Conservation (phyloP, 2,329 filamentous ascomycete species). For the Claviceps maximensis region DNA sequence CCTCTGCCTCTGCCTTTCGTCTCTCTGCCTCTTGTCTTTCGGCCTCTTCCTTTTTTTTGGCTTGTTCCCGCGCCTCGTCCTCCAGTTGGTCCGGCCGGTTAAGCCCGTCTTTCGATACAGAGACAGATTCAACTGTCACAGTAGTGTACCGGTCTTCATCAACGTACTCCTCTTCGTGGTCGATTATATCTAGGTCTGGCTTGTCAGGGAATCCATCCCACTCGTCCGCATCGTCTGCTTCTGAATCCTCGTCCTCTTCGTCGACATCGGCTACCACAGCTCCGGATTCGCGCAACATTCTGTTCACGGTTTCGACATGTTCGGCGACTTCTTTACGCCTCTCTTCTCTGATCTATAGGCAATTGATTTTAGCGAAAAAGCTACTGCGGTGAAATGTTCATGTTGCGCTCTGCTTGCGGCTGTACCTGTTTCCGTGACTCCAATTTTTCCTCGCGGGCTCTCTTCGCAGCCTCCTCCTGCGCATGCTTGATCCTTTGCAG, state of each 20-base stretch:
- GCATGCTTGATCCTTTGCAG: constrained; percentile 72
- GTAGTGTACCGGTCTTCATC: constrained; percentile 95
- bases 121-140: constrained; percentile 83
- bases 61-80: constrained; percentile 23
- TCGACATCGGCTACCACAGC: constrained; percentile 25
- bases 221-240: constrained; percentile 32
- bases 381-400: not conserved
- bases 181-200: constrained; percentile 38
- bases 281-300: constrained; percentile 49
- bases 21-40: constrained; percentile 15
- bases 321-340: constrained; percentile 69
- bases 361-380: not conserved
- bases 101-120: constrained; percentile 61
- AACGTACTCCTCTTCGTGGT: constrained; percentile 86
- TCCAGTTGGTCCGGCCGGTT: constrained; percentile 33
- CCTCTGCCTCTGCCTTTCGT: constrained; percentile 16
- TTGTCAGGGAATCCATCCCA: constrained; percentile 54
- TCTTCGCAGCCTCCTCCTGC: constrained; percentile 66
- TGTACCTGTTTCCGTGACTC: constrained; percentile 61
- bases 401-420: not conserved
- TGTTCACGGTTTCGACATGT: constrained; percentile 67
- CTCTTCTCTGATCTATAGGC: constrained; percentile 61
- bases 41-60: constrained; percentile 13
- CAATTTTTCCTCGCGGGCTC: constrained; percentile 64
- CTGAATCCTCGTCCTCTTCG: constrained; percentile 23